Evolutionary conservation across 257 asterid species (phyloP), one percentile per base, ranked within the genome.

Genomic region (Datura wrightii): DNA sequence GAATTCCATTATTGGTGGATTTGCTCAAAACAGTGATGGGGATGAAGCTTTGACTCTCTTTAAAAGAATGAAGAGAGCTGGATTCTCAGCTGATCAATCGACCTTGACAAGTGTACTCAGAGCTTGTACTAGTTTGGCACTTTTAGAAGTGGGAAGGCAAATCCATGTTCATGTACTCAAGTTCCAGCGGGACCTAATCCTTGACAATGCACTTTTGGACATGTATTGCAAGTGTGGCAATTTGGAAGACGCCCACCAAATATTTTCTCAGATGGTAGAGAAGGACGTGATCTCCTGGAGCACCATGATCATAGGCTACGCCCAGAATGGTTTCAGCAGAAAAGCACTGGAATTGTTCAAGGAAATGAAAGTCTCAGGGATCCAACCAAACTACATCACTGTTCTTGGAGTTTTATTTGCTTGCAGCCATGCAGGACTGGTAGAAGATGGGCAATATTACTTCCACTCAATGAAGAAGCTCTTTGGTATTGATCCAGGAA

Each of bases 161-260:
- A 92, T 92, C 48, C 99, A 94, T 85, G 98, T 92, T 84, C 94
- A 96, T 80, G 87, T 94, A 58, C 88, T 94, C 86, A 96, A 94
- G 93, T 94, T 92, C 76, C 74, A 88, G 79, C 93, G 80, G 24
- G 98, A 96, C 87, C 85, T 96, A 88, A 92, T 92, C 86, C 95
- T 94, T 24, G 86, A 92, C 86, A 96, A 96, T 66, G 99, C 97
- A 85, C 98, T 93, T 76, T 85, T 96, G 16, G 98, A 96, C 89
- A 96, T 94, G 97, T 94, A 96, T 80, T 93, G 98, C 87, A 96
- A 96, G 90, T 93, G 97, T 87, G 99, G 99, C 56, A 90, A 92
- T 86, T 85, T 94, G 85, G 85, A 92, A 63, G 97, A 96, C 85
- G 90, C 99, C 66, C 83, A 92, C 86, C 8, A 37, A 11, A 74